Percentiles rank a stretch among this genome's conserved stretches.
Evolutionary conservation across 2,329 filamentous ascomycete genomes (phyloP).

Genomic region (Trichoderma breve): DNA sequence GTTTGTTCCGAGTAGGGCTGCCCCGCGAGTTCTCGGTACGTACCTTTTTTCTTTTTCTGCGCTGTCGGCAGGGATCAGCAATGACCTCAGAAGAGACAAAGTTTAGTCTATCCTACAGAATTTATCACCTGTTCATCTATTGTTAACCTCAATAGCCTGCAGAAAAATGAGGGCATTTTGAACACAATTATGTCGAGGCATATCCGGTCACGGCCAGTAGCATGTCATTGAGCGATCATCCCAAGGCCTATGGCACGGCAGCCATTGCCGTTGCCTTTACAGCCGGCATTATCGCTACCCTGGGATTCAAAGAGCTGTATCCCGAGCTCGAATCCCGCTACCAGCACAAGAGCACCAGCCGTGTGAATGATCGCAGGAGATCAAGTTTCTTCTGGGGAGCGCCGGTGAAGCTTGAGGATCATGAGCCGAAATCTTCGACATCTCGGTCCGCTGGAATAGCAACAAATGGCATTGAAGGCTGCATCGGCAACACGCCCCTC

Average conservation of each 20-base stretch:
- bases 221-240: conserved; percentile 62
- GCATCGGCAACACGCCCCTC: conserved; percentile 90
- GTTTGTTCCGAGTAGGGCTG: conserved; percentile 18
- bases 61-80: conserved; percentile 21
- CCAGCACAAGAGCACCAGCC: conserved; percentile 37
- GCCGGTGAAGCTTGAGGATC: conserved; percentile 56
- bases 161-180: background rate
- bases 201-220: background rate
- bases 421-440: conserved; percentile 36
- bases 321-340: conserved; percentile 68
- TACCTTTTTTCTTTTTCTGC: background rate
- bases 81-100: conserved; percentile 28
- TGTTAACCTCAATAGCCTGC: background rate
- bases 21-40: conserved; percentile 13
- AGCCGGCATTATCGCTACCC: conserved; percentile 71
- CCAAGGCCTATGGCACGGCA: conserved; percentile 60
- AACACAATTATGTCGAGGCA: background rate
- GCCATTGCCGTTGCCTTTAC: conserved; percentile 71
- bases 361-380: conserved; percentile 28
- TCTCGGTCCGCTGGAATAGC: conserved; percentile 37
- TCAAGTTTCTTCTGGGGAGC: conserved; percentile 47
- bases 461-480: conserved; percentile 79
- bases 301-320: conserved; percentile 78
- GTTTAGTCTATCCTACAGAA: conserved; percentile 13
- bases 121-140: background rate